Conservation (phyloP, 2,329 filamentous ascomycete genomes). For the Cladosporium sp. region DNA sequence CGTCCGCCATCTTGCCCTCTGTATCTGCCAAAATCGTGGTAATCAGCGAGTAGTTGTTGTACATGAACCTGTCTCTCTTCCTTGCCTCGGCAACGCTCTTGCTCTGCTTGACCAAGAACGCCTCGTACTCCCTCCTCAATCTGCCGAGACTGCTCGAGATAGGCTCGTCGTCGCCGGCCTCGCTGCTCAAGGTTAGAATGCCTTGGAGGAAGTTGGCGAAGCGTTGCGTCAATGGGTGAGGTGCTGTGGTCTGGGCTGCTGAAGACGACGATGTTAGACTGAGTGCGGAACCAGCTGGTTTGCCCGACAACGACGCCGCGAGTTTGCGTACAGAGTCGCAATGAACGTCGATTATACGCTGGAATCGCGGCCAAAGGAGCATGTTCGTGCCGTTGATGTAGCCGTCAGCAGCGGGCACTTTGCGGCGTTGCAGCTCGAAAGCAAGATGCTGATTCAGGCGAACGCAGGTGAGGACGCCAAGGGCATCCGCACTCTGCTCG, state of each 20-base stretch:
- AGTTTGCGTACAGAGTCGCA: constrained; percentile 76
- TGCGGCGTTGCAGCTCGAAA: constrained; percentile 88
- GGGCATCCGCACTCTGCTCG: constrained; percentile 74
- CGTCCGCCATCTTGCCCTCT: constrained; percentile 69
- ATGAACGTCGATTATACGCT: constrained; percentile 89
- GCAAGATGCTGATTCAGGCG: constrained; percentile 90
- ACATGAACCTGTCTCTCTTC: constrained; percentile 83
- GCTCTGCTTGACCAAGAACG: constrained; percentile 75
- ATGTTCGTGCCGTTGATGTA: constrained; percentile 96
- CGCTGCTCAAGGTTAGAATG: constrained; percentile 78
- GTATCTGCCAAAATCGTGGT: constrained; percentile 79
- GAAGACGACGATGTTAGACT: constrained; percentile 55
- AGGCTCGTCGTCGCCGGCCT: constrained; percentile 91
- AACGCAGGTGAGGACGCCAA: constrained; percentile 88
- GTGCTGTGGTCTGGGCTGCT: constrained; percentile 71
- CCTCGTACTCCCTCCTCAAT: constrained; percentile 77
- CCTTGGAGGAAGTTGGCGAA: constrained; percentile 91
- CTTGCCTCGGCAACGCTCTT: constrained; percentile 73
- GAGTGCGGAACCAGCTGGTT: constrained; percentile 55
- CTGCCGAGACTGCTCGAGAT: constrained; percentile 77
- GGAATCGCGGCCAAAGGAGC: constrained; percentile 93
- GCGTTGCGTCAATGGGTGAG: constrained; percentile 89
- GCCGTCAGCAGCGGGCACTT: constrained; percentile 81
- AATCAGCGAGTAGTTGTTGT: constrained; percentile 95
- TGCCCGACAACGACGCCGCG: constrained; percentile 49